Evolutionary conservation across 78 protist species (phyloP).

Genomic region (slime mould (Dictyostelium discoideum)): dicty_2.7 NC_007088.5:621501-622000

Average conservation of each 20-base stretch:
- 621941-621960: background rate
- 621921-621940: background rate
- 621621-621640: background rate
- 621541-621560: slow-evolving; percentile 57
- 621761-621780: too few relatives aligned
- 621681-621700: background rate
- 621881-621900: background rate
- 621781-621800: background rate
- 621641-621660: background rate
- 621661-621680: background rate
- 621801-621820: background rate
- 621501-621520: background rate
- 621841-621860: too few relatives aligned
- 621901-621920: background rate
- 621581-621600: slow-evolving; percentile 28
- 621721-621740: too few relatives aligned
- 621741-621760: too few relatives aligned
- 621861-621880: background rate
- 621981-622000: too few relatives aligned
- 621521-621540: slow-evolving; percentile 18
- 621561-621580: slow-evolving; percentile 57
- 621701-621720: background rate
- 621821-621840: too few relatives aligned
- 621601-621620: slow-evolving; percentile 52
- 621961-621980: too few relatives aligned